phyloP scores from a whole-genome alignment of 2,329 filamentous ascomycete genomes.

The Clonostachys solani region DNA sequence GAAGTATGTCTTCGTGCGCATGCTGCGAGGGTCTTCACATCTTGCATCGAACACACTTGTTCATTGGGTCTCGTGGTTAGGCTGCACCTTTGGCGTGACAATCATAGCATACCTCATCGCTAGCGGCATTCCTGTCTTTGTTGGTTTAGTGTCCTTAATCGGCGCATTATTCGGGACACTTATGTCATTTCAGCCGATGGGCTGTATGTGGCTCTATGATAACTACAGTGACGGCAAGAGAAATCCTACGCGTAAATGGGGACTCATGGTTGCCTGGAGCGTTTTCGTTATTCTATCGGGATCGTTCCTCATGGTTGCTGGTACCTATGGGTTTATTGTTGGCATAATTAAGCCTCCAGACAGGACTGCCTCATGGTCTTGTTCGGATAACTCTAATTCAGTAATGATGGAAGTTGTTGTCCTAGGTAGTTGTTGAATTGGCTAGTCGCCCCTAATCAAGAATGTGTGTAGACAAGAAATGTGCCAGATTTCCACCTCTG shows the following conservation, averaged over 20 bases:
- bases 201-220: slow-evolving; percentile 37
- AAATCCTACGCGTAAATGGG: neutral
- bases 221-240: slow-evolving; percentile 18
- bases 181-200: slow-evolving; percentile 18
- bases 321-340: neutral
- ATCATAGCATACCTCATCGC: slow-evolving; percentile 19
- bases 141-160: slow-evolving; percentile 15
- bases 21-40: slow-evolving; percentile 19
- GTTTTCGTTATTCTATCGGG: neutral
- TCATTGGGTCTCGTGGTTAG: slow-evolving; percentile 23
- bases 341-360: neutral
- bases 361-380: neutral
- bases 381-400: neutral
- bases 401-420: no score
- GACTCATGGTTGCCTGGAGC: neutral
- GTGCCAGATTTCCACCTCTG: no score
- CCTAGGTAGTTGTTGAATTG: no score
- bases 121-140: slow-evolving; percentile 19
- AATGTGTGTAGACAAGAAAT: no score
- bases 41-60: slow-evolving; percentile 16
- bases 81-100: slow-evolving; percentile 14
- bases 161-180: slow-evolving; percentile 17
- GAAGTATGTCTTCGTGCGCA: slow-evolving; percentile 19
- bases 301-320: neutral
- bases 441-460: no score